Conservation (phyloP, 805 yeast species). For the Clavispora santaluciae region DNA sequence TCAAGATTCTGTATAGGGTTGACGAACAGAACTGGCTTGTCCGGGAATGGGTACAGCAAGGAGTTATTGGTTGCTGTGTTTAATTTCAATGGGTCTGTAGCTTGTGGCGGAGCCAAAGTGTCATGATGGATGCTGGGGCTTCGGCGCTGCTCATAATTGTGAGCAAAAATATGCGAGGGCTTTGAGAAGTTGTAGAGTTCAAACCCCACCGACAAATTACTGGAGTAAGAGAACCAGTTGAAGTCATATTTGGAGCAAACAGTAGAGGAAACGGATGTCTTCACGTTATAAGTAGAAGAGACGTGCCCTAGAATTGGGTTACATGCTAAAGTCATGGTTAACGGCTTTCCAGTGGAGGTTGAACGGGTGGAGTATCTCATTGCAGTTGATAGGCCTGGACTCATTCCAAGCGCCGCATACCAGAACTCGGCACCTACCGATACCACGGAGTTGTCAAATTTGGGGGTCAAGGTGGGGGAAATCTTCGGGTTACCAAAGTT, state of each 20-base stretch:
- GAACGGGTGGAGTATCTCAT: constrained; percentile 81
- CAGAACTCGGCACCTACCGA: constrained; percentile 84
- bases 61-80: constrained; percentile 2
- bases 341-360: constrained; percentile 81
- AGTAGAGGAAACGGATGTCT: constrained; percentile 69
- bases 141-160: background rate
- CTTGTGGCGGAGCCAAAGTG: constrained; percentile 7
- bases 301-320: constrained; percentile 90
- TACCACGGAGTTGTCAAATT: constrained; percentile 57
- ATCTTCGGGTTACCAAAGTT: constrained; percentile 43
- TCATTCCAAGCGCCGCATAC: constrained; percentile 77
- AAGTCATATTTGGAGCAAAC: constrained; percentile 84
- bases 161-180: constrained; percentile 3
- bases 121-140: constrained; percentile 10
- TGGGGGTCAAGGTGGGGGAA: constrained; percentile 20
- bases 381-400: constrained; percentile 87
- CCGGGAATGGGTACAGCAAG: background rate
- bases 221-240: constrained; percentile 84
- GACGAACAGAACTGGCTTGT: constrained; percentile 4
- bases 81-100: constrained; percentile 4
- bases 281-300: constrained; percentile 81
- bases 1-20: constrained; percentile 23
- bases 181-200: constrained; percentile 63
- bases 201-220: constrained; percentile 80
- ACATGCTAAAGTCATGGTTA: constrained; percentile 78